Conservation (phyloP, 2,329 filamentous ascomycete species). For the Byssoonygena ceratinophila region DNA sequence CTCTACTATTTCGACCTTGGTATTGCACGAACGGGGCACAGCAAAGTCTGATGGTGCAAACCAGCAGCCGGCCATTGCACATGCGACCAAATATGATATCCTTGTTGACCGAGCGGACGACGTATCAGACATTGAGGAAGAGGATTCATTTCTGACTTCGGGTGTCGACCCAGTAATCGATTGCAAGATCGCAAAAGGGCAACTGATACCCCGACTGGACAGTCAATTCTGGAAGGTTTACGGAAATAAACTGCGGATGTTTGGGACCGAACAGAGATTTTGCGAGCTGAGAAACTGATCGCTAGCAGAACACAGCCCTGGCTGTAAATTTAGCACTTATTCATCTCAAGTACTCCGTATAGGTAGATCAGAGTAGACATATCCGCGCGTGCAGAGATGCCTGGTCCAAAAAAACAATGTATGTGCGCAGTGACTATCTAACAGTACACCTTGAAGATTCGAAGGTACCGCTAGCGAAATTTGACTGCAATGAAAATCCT, state of each 20-base stretch:
- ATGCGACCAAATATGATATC: slow-evolving; percentile 25
- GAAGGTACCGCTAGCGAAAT: slow-evolving; percentile 98
- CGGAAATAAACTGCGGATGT: slow-evolving; percentile 50
- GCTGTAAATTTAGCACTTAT: neutral
- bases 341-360: neutral
- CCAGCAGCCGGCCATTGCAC: slow-evolving; percentile 21
- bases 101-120: slow-evolving; percentile 19
- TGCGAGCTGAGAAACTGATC: slow-evolving; percentile 22
- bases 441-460: slow-evolving; percentile 66
- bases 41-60: neutral
- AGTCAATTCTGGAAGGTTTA: slow-evolving; percentile 48
- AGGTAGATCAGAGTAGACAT: neutral
- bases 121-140: neutral
- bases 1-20: neutral
- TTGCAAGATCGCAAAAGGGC: slow-evolving; percentile 26
- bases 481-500: slow-evolving; percentile 59
- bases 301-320: neutral
- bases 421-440: slow-evolving; percentile 96
- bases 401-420: neutral
- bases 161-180: neutral
- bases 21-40: neutral
- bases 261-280: slow-evolving; percentile 48
- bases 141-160: slow-evolving; percentile 1
- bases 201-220: slow-evolving; percentile 44
- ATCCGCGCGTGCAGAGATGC: neutral